Conservation (phyloP, 2,329 filamentous ascomycete genomes). For the Immersiporthe knoxdaviesiana region DNA sequence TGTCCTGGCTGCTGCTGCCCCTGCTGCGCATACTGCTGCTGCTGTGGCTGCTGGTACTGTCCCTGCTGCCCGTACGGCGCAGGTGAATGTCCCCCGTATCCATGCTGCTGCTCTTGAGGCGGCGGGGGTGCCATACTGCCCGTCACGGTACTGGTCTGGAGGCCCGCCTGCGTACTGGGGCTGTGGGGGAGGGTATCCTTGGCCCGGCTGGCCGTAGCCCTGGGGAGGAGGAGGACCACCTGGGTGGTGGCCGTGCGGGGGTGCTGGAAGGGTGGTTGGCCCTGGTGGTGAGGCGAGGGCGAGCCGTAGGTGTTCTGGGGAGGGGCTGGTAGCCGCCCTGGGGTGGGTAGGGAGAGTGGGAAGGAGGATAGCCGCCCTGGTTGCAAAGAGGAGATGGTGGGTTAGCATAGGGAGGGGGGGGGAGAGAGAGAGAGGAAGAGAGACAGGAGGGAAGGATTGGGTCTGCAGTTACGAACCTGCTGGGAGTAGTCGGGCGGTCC, state of each 20-base stretch:
- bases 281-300: slow-evolving; percentile 31
- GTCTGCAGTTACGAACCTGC: slow-evolving; percentile 31
- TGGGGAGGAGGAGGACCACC: slow-evolving; percentile 33
- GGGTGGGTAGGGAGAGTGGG: slow-evolving; percentile 25
- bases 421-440: slow-evolving; percentile 19
- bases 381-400: slow-evolving; percentile 31
- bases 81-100: background rate
- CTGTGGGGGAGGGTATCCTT: slow-evolving; percentile 26
- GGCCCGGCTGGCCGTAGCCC: slow-evolving; percentile 16
- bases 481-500: slow-evolving; percentile 33
- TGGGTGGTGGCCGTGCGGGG: slow-evolving; percentile 38
- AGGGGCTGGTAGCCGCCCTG: slow-evolving; percentile 33
- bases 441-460: background rate
- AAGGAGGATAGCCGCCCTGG: slow-evolving; percentile 23
- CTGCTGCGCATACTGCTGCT: slow-evolving; percentile 16
- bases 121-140: slow-evolving; percentile 29
- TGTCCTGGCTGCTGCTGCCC: slow-evolving; percentile 25
- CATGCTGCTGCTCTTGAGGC: slow-evolving; percentile 24
- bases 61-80: background rate
- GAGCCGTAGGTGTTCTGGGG: slow-evolving; percentile 32
- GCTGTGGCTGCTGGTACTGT: slow-evolving; percentile 20
- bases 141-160: slow-evolving; percentile 16
- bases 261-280: slow-evolving; percentile 4
- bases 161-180: slow-evolving; percentile 34
- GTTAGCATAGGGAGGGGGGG: slow-evolving; percentile 32